Base-by-base conservation (phyloP, 768 basidiomycete genomes). In the Phylloporus arenicola region DNA sequence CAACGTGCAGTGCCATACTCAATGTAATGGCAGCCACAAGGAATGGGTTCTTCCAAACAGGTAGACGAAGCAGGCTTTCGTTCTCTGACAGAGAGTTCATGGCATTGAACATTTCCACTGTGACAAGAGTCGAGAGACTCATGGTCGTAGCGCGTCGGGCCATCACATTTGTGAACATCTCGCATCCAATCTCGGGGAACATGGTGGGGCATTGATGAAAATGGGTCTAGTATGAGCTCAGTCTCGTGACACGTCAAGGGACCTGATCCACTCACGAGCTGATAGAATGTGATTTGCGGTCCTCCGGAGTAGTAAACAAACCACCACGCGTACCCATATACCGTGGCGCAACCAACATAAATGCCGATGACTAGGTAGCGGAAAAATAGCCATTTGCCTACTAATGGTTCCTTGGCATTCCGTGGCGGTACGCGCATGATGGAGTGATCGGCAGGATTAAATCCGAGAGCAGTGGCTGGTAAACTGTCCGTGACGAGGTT, bases 281-380 rank as follows among this genome's bases (percentile, higher is more conserved):
- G 91, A 62, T 90, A 75, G 76, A 88, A 97, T 3, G 88, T 78
- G 62, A 99, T 97, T 63, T 93, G 91, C 5, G 95, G 95, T 1
- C 95, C 95, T 41, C 79, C 86, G 14, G 77, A 62, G 68, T 97
- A 97, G 68, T 84, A 88, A 62, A 95, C 74, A 74, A 99, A 99
- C 95, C 95, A 98, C 95, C 95, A 99, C 0, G 92, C 95, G 63
- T 99, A 99, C 43, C 94, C 95, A 58, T 88, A 92, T 22, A 99
- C 95, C 22, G 95, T 98, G 4, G 92, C 94, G 48, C 82, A 81
- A 27, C 95, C 95, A 47, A 99, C 95, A 61, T 98, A 99, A 45
- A 80, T 77, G 11, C 95, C 95, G 51, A 99, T 81, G 47, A 97
- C 79, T 77, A 97, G 73, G 71, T 98, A 99, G 45, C 95, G 81